Base-by-base conservation (phyloP, 169 alveolate genomes). In the Babesia ovis region DNA sequence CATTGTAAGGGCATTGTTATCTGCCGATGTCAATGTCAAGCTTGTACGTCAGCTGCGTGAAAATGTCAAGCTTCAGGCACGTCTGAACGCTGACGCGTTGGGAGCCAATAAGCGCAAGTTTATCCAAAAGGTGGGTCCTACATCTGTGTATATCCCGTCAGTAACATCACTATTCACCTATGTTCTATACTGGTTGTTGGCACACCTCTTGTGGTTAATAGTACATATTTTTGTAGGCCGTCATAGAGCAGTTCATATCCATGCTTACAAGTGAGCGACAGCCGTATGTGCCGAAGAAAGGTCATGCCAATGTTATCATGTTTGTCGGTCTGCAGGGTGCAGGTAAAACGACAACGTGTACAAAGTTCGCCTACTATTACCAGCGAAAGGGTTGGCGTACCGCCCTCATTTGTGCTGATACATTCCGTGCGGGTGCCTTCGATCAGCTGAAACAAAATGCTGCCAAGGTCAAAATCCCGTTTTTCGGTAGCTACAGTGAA, bases 361-460 rank as follows among this genome's bases (percentile, higher is more conserved):
- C 99, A 20, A 98, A 98, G 90, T 98, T 90, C 80, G 99, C 99
- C 20, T 94, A 97, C 88, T 94, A 93, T 83, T 96, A 96, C 88
- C 95, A 94, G 82, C 86, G 96, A 55, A 95, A 96, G 89, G 98
- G 99, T 29, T 98, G 98, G 98, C 93, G 96, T 73, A 97, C 98
- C 1, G 99, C 99, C 14, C 85, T 98, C 70, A 99, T 98, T 4
- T 98, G 99, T 80, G 99, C 99, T 1, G 99, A 98, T 88, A 97
- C 99, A 18, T 98, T 97, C 90, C 94, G 99, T 74, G 99, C 99
- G 4, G 99, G 99, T 23, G 99, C 99, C 31, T 98, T 97, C 73
- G 99, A 98, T 89, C 99, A 98, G 94, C 91, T 98, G 79, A 97
- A 97, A 80, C 99, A 97, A 90, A 98, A 97, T 83, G 99, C 99